Evolutionary conservation across 345 rosid species (phyloP), one percentile per base, ranked within the genome.

Genomic region (Populus deltoides): DNA sequence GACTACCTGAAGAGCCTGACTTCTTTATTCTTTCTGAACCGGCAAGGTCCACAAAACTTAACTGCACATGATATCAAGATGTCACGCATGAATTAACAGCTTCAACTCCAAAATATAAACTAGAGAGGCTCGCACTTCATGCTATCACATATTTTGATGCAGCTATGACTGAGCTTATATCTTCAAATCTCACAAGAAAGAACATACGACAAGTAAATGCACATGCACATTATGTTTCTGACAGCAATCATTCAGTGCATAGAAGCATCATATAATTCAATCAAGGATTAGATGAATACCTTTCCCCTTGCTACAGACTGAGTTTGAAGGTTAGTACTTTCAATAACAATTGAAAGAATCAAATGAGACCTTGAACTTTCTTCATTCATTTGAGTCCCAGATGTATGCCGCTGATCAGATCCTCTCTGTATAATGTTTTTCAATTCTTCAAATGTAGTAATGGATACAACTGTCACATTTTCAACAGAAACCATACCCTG

Each of bases 21-120:
- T 95, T 95, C 79, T 95, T 95, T 20, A 95, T 85, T 78, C 98
- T 91, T 85, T 96, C 99, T 0, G 98, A 96, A 75, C 99, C 99
- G 66, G 99, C 98, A 79, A 95, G 98, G 78, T 95, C 99, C 65
- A 93, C 99, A 86, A 95, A 95, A 83, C 99, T 95, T 80, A 95
- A 70, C 99, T 93, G 92, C 87, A 86, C 61, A 49, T 25, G 33
- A 38, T 63, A 51, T 36, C 6, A 15, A 51, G 25, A 68, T 27
- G 20, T 8, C 25, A 68, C 4, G 27, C 45, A 27, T 6, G 45
- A 24, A 76, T 25, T 36, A 53, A 5, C 39, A 75, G 25, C 25
- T 71, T 47, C 3, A 35, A 49, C n/a, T 47, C 6, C 3, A 7
- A 38, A 35, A 59, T 24, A 59, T n/a, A 11, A 59, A 59, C 63